Base-by-base conservation (phyloP, 2,329 filamentous ascomycete species). In the Clarireedia hainanense region DNA sequence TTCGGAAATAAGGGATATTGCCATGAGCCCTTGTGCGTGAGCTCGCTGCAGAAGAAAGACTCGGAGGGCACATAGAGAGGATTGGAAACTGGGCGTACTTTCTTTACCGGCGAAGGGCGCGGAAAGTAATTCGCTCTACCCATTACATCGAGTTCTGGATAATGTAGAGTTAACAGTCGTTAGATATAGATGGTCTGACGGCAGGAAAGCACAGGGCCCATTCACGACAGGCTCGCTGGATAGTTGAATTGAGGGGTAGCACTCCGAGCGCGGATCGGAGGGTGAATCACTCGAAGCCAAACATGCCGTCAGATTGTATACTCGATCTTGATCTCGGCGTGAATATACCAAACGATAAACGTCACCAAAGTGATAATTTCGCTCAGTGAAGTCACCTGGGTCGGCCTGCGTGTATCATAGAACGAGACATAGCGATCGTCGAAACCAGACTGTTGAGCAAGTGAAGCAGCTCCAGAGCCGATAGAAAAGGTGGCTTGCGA, bases 61-160 rank as follows among this genome's bases (percentile, higher is more conserved):
- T 55, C 52, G n/a, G 34, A 27, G 4, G 10, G 14, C 4, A 20
- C 7, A 12, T 55, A 50, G 37, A 55, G 52, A 7, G 52, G 52
- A 17, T 55, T 55, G 17, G 52, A 55, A 10, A 55, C 23, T 49
- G 52, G 52, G 12, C 52, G 36, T 5, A 55, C 52, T 17, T 47
- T 55, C 37, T 34, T 55, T 45, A 40, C 40, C 3, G 17, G 37
- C 14, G 27, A 47, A 15, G 15, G 37, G 30, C 27, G 37, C n/a
- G 52, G 37, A 17, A n/a, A 27, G 23, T 39, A 49, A 12, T 48
- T 36, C 17, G 43, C 47, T 14, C 39, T 54, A 12, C 51, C 43
- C 51, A 54, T 54, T 48, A 9, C 12, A 15, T 12, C 37, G 6
- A 40, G 9, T 9, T n/a, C 5, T 40, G 37, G 14, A 6, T 40